A percentile compares a stretch with the other conserved stretches of the same genome.
Evolutionary conservation across 1,284 basidiomycete genomes (phyloP).

Genomic region (Heimioporus punctisporus): DNA sequence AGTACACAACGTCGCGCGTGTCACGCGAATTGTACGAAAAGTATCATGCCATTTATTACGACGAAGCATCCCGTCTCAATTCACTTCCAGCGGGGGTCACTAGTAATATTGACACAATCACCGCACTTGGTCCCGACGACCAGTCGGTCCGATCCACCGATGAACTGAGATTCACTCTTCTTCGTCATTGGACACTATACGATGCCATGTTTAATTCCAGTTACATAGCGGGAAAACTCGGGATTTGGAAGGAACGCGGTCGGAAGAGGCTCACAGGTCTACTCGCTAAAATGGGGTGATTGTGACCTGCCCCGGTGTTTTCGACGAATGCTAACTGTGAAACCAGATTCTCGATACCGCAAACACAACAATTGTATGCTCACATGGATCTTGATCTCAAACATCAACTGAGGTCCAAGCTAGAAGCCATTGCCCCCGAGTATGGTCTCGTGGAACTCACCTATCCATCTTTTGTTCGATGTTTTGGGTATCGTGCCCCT

Average conservation of each 20-base stretch:
- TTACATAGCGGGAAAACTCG: constrained; percentile 94
- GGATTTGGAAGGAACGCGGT: constrained; percentile 96
- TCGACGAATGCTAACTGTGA: constrained; percentile 7
- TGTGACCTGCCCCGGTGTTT: constrained; percentile 12
- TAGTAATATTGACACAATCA: constrained; percentile 44
- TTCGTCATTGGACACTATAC: constrained; percentile 98
- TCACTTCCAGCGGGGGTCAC: constrained; percentile 48
- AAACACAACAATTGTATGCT: constrained; percentile 92
- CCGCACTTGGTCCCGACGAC: constrained; percentile 76
- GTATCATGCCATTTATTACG: constrained; percentile 77
- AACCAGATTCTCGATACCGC: constrained; percentile 84
- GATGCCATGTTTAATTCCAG: constrained; percentile 98
- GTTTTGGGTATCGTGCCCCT: constrained; percentile 87
- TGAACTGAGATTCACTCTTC: constrained; percentile 93
- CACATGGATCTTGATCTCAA: constrained; percentile 99
- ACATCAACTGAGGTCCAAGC: constrained; percentile 77
- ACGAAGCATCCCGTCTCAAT: constrained; percentile 92
- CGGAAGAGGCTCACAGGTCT: constrained; percentile 89
- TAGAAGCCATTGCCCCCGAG: constrained; percentile 93
- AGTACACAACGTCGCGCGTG: constrained; percentile 89
- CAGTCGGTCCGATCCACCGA: constrained; percentile 78
- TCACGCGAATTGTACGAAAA: constrained; percentile 87
- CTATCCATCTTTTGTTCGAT: constrained; percentile 93
- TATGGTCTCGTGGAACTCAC: constrained; percentile 96
- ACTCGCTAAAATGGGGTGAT: constrained; percentile 98